Evolutionary conservation across 139 green algal species (phyloP), one percentile per base, ranked within the genome.

Genomic region (Chlorella ohadii): DNA sequence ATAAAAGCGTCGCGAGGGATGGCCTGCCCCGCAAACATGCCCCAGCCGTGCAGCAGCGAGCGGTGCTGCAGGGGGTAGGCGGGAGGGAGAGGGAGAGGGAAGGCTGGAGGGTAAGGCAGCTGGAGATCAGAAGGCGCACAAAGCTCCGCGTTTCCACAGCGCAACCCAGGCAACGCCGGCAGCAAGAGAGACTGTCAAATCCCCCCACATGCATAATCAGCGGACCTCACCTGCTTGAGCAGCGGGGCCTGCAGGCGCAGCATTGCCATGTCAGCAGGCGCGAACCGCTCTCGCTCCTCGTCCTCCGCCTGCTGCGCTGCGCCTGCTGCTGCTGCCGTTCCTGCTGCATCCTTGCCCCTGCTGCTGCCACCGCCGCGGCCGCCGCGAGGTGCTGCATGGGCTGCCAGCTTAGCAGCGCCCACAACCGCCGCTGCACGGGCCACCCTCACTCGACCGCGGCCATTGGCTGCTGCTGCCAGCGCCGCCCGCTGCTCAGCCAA

Each of bases 1-100:
- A 97, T 86, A 84, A 97, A 97, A 65, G 92, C 88, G 15, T 91
- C 86, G 1, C 86, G 67, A 27, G 88, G 83, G 68, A 98, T 96
- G 55, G 78, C 51, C 41, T 95, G 83, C 25, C 81, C 79, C 5
- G 95, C 93, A 86, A 95, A 95, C 82, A 98, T 84, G 38, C 95
- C 95, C 92, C 93, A 97, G 1, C 86, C 90, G 81, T 97, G 94
- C 68, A 96, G 90, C 13, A 81, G 71, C 77, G 87, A 93, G 25
- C 90, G 86, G 19, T 38, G 47, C 78, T 84, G 78, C 75, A 39
- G 57, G 11, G 15, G 23, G 6, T 41, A 28, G 65, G 31, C 47
- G 36, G 17, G 27, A 31, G 51, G n/a, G 7, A 33, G 74, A 34
- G 33, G 33, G 33, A 5, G 55, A 7, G 51, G 39, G 20, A 59